These are phyloP conservation scores for Cyberlindnera xylosilytica DNA, from an alignment of 805 yeast genomes.

Conservation along the genomic window DNA sequence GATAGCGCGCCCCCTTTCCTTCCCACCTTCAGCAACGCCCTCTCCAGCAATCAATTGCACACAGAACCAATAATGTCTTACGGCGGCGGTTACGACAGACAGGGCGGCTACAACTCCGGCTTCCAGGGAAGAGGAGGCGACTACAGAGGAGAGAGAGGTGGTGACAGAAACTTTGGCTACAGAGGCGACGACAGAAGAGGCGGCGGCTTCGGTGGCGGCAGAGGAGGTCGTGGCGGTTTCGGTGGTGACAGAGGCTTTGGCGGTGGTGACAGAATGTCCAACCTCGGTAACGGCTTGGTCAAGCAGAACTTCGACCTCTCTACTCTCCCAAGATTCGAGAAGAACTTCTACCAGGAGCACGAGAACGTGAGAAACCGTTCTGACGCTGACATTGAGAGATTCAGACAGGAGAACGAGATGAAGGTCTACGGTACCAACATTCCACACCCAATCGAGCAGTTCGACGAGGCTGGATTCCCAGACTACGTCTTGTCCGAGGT, in stretches of 20 bases:
- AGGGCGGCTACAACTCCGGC: slow-evolving; percentile 22
- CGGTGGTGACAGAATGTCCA: slow-evolving; percentile 39
- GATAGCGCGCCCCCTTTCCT: no score
- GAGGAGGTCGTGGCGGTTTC: slow-evolving; percentile 17
- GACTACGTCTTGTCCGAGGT: slow-evolving; percentile 88
- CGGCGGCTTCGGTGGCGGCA: slow-evolving; percentile 33
- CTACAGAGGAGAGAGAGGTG: slow-evolving; percentile 25
- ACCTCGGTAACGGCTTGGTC: slow-evolving; percentile 52
- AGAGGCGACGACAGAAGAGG: slow-evolving; percentile 35
- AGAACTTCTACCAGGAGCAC: slow-evolving; percentile 89
- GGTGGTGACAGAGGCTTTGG: slow-evolving; percentile 36
- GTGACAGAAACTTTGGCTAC: slow-evolving; percentile 26
- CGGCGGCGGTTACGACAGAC: slow-evolving; percentile 19
- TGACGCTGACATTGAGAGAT: slow-evolving; percentile 65
- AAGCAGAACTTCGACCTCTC: slow-evolving; percentile 81
- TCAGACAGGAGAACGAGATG: slow-evolving; percentile 87
- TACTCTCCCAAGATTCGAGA: slow-evolving; percentile 83
- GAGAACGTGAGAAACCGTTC: slow-evolving; percentile 72
- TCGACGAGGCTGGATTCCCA: slow-evolving; percentile 98
- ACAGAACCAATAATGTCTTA: no score
- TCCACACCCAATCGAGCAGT: slow-evolving; percentile 89
- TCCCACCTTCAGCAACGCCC: no score
- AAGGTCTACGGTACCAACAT: slow-evolving; percentile 76
- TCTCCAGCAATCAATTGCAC: no score
- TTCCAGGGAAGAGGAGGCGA: slow-evolving; percentile 22